phyloP scores from a whole-genome alignment of 306 rosid genomes.

The Lathyrus oleraceus region DNA sequence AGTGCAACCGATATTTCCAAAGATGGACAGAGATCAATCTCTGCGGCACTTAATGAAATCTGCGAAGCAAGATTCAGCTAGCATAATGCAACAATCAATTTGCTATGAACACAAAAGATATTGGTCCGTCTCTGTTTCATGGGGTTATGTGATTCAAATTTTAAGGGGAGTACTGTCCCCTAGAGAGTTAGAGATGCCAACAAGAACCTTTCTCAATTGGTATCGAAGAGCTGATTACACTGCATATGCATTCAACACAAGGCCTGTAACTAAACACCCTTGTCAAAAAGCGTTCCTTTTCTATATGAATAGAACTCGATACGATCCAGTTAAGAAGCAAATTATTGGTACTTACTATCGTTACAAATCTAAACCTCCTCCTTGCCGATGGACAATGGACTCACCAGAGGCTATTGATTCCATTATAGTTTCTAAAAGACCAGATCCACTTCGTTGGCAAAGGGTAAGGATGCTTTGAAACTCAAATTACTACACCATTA shows the following conservation, averaged over 20 bases:
- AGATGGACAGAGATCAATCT: constrained; percentile 47
- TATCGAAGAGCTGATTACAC: constrained; percentile 73
- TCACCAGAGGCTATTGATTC: constrained; percentile 58
- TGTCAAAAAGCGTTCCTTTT: constrained; percentile 76
- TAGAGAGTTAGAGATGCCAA: constrained; percentile 73
- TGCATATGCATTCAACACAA: constrained; percentile 89
- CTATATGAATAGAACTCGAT: constrained; percentile 49
- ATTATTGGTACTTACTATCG: constrained; percentile 51
- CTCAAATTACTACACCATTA: not conserved
- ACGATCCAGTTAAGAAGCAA: constrained; percentile 44
- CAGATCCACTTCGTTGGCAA: constrained; percentile 81
- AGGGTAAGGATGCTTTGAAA: constrained; percentile 46
- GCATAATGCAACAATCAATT: constrained; percentile 85
- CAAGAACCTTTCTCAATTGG: constrained; percentile 84
- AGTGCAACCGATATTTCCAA: constrained; percentile 73
- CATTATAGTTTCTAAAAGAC: constrained; percentile 64
- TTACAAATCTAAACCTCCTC: constrained; percentile 38
- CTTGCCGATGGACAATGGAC: constrained; percentile 62
- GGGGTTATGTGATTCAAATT: constrained; percentile 84
- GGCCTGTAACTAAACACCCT: constrained; percentile 76
- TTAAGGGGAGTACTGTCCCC: constrained; percentile 76
- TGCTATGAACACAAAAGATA: constrained; percentile 62
- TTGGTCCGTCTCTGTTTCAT: constrained; percentile 84
- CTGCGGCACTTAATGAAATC: constrained; percentile 62
- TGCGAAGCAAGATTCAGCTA: constrained; percentile 59